Base-by-base conservation (phyloP, 148 eudicot genomes). In the Persicaria tinctoria region DNA sequence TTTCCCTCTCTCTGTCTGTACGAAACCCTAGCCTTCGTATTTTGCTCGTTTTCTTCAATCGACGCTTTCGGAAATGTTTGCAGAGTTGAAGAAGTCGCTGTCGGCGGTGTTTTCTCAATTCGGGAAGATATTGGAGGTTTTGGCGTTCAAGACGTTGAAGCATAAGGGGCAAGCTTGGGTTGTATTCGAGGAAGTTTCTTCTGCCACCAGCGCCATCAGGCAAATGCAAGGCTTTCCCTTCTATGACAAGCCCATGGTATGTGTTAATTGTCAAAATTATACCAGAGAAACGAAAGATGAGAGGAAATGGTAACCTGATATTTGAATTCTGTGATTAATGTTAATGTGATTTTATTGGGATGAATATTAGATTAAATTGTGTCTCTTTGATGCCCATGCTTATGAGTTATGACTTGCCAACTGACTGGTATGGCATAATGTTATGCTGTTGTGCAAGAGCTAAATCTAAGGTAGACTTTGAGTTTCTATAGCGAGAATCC, bases 121-220 rank as follows among this genome's bases (percentile, higher is more conserved):
- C 71, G 98, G 98, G 86, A 90, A 94, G 79, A 94, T 92, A 70
- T 13, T 87, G 81, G 98, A 94, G 83, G 95, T 94, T 13, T 81
- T 94, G 63, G 97, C 98, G 4, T 94, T 94, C 85, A 94, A 94
- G 87, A 92, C 97, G 60, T 87, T 92, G 84, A 94, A 94, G 49
- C 98, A 94, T 57, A 94, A 94, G 79, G 97, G 98, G 0, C 98
- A 94, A 76, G 98, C 98, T 63, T 94, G 98, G 98, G 97, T 94
- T 80, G 92, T 94, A 11, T 94, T 94, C 69, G 93, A 94, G 68
- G 97, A 94, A 14, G 92, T 77, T 70, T 84, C 97, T 57, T 86
- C 96, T 23, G 98, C 98, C 47, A 76, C 88, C 50, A 89, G 78
- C 77, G 98, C 98, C 11, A 82, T 94, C 80, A 88, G 89, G 12